A percentile compares a stretch with the other conserved stretches of the same genome.
Evolutionary conservation across 768 basidiomycete genomes (phyloP).

Genomic region (Mycena kentingensis): DNA sequence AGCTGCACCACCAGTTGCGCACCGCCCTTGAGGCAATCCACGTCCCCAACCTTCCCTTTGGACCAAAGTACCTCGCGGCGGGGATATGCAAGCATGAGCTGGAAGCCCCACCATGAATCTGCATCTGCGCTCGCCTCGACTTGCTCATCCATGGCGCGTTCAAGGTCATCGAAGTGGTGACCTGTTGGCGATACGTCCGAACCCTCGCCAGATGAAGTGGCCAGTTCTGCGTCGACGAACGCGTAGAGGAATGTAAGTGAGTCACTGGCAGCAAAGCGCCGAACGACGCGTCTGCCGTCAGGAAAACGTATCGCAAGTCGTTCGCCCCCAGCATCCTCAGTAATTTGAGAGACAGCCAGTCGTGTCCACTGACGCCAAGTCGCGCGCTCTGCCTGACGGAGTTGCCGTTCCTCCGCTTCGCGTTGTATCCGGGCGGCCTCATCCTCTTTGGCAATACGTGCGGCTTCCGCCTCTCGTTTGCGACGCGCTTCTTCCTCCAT

Average conservation of each 20-base stretch:
- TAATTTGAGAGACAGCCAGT: slow-evolving; percentile 43
- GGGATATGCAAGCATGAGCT: slow-evolving; percentile 69
- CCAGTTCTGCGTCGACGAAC: slow-evolving; percentile 65
- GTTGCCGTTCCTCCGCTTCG: slow-evolving; percentile 38
- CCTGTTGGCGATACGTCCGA: slow-evolving; percentile 44
- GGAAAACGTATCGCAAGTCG: slow-evolving; percentile 58
- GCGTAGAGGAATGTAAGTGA: slow-evolving; percentile 69
- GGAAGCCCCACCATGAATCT: slow-evolving; percentile 74
- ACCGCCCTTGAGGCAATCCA: slow-evolving; percentile 57
- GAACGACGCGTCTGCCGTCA: slow-evolving; percentile 57
- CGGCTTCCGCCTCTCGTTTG: slow-evolving; percentile 38
- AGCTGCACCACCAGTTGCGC: slow-evolving; percentile 67
- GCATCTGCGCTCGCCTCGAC: slow-evolving; percentile 21
- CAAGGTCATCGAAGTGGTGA: slow-evolving; percentile 38
- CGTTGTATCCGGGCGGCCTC: slow-evolving; percentile 38
- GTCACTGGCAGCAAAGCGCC: slow-evolving; percentile 51
- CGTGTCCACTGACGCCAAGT: slow-evolving; percentile 66
- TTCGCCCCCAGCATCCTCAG: slow-evolving; percentile 31
- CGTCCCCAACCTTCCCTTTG: slow-evolving; percentile 41
- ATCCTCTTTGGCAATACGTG: slow-evolving; percentile 31
- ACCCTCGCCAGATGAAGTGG: slow-evolving; percentile 44
- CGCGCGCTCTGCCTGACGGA: slow-evolving; percentile 39
- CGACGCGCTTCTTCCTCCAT: slow-evolving; percentile 42
- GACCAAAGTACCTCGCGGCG: slow-evolving; percentile 61
- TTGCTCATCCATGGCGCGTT: slow-evolving; percentile 36